Evolutionary conservation across 2,329 filamentous ascomycete species (phyloP).

Genomic region (Neocucurbitaria cava): DNA sequence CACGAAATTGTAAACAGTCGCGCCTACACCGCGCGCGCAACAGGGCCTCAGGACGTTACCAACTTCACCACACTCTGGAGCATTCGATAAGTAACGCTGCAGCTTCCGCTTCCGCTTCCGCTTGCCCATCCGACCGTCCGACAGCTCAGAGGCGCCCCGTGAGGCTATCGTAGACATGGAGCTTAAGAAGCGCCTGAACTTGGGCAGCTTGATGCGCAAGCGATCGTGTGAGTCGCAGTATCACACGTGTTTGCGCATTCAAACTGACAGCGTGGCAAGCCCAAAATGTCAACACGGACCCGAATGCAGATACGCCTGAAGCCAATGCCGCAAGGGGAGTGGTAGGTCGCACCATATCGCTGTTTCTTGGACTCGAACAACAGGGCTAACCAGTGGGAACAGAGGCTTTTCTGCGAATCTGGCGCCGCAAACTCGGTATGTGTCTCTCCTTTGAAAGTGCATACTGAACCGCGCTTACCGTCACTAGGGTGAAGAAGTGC

Average conservation of each 20-base stretch:
- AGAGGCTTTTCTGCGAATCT: constrained; percentile 85
- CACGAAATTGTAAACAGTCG: constrained; percentile 10
- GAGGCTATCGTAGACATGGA: constrained; percentile 37
- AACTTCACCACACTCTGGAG: neutral
- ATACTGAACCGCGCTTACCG: constrained; percentile 17
- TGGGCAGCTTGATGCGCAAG: constrained; percentile 46
- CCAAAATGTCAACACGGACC: constrained; percentile 34
- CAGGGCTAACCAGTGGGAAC: constrained; percentile 22
- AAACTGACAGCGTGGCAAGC: constrained; percentile 29
- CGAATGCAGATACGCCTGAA: constrained; percentile 67
- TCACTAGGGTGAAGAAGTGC: constrained; percentile 81
- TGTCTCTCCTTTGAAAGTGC: neutral
- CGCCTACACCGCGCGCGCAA: constrained; percentile 2
- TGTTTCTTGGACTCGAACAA: constrained; percentile 2
- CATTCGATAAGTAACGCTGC: neutral
- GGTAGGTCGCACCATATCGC: constrained; percentile 57
- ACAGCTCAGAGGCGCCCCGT: constrained; percentile 3
- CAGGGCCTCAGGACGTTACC: neutral
- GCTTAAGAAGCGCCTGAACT: constrained; percentile 48
- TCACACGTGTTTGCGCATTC: neutral
- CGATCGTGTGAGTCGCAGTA: constrained; percentile 30
- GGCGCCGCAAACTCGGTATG: constrained; percentile 61
- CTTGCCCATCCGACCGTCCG: neutral
- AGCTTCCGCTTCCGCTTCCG: constrained; percentile 3
- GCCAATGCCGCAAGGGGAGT: constrained; percentile 70